phyloP scores from a whole-genome alignment of 2,329 filamentous ascomycete genomes.

The Ophiostoma pallidulum region DNA sequence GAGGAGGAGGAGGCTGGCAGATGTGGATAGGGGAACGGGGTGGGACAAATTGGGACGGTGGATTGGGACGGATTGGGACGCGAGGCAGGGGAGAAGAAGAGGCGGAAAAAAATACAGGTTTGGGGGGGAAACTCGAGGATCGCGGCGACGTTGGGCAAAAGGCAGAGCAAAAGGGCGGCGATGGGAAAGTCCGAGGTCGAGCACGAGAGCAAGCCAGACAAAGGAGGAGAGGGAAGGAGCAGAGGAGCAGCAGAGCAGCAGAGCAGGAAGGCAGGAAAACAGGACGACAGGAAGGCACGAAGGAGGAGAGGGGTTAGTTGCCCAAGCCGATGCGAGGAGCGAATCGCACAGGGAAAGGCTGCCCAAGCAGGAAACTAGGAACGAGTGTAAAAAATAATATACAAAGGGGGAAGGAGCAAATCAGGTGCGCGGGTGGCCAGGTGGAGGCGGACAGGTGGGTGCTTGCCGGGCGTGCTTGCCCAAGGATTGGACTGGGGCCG shows the following conservation, averaged over 20 bases:
- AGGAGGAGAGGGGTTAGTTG: constrained; percentile 11
- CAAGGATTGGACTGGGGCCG: too few species aligned
- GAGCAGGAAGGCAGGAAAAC: background rate
- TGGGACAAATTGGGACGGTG: constrained; percentile 3
- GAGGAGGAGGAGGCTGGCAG: constrained; percentile 7
- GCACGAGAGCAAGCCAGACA: too few species aligned
- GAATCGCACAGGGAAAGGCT: constrained; percentile 7
- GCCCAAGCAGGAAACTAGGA: constrained; percentile 6
- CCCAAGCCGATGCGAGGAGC: constrained; percentile 6
- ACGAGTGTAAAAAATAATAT: constrained; percentile 1
- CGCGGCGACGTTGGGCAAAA: background rate
- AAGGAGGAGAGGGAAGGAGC: background rate
- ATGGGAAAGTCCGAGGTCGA: too few species aligned
- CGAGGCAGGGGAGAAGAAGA: background rate
- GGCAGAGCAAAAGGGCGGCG: background rate
- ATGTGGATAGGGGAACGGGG: constrained; percentile 1
- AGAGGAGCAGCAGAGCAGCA: background rate
- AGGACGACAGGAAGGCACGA: too few species aligned
- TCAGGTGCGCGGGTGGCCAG: background rate
- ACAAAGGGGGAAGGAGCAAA: constrained; percentile 6
- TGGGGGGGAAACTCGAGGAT: background rate
- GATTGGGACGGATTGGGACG: constrained; percentile 2
- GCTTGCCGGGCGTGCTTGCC: too few species aligned
- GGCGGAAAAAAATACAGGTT: background rate
- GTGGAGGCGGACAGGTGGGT: too few species aligned